Evolutionary conservation across 148 eudicot genomes (phyloP), one percentile per base, ranked within the genome.

Genomic region (Camellia japonica): DNA sequence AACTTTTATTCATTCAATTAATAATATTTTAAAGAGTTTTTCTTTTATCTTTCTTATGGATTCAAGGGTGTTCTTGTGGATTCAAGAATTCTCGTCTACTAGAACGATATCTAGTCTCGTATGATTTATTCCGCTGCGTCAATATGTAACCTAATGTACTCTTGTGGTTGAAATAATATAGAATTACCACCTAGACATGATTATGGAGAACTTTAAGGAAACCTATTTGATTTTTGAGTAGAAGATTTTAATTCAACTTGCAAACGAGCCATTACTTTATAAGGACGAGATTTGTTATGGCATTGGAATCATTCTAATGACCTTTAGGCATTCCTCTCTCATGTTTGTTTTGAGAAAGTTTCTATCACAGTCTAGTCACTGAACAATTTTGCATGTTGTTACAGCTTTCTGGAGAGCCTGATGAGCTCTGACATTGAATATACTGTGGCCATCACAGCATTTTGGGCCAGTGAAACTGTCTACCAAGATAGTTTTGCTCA

Each of bases 401-500:
- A 20, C 87, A 93, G 97, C 55, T 93, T 85, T 75, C 19, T 93
- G 84, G 93, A 93, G 72, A 89, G 90, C 87, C 80, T 93, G 60
- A 89, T 86, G 88, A 78, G 82, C 78, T 67, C 90, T 1, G 88
- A 88, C 3, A 84, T 89, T 10, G 88, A 79, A 75, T 93, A 89
- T 62, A 71, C 90, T 4, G 88, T 88, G 70, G 91, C 90, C n/a
- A 81, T 90, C 23, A 85, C 94, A 6, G 91, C 90, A 56, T 84
- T 92, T 38, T 92, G 94, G 93, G 87, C 90, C 15, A 89, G 90
- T 70, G 96, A 92, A 81, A 72, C 87, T 63, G 94, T 89, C 54
- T 92, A 92, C 79, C 94, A 92, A 55, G 89, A 87, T 47, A 89
- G 98, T 81, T 93, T 89, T 80, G 93, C 95, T 38, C 87, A 89